Conservation (phyloP, 2,329 filamentous ascomycete genomes). For the Pseudogymnoascus destructans region DNA sequence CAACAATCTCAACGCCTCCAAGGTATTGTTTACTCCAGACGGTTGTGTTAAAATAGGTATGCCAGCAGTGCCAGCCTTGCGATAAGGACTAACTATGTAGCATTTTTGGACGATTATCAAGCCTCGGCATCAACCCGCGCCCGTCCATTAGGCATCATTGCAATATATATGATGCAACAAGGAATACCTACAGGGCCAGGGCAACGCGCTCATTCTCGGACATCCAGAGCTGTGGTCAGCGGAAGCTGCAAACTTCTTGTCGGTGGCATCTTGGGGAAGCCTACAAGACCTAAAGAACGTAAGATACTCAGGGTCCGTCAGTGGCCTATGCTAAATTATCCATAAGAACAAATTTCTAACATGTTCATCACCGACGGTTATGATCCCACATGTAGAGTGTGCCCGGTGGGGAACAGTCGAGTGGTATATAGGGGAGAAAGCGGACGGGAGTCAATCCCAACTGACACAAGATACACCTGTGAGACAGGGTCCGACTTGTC, state of each 20-base stretch:
- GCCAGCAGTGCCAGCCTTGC: background rate
- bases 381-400: conserved; percentile 10
- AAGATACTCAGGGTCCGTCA: background rate
- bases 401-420: conserved; percentile 9
- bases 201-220: background rate
- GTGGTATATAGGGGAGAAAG: background rate
- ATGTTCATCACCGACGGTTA: conserved; percentile 9
- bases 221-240: conserved; percentile 9
- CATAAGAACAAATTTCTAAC: conserved; percentile 12
- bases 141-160: conserved; percentile 8
- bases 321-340: background rate
- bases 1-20: conserved; percentile 4
- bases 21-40: conserved; percentile 9
- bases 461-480: background rate
- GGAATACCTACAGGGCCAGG: background rate
- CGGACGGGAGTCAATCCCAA: background rate
- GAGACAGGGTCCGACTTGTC: too few relatives aligned
- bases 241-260: conserved; percentile 11
- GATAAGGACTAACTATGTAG: conserved; percentile 4
- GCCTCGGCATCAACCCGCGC: background rate
- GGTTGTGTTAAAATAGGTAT: conserved; percentile 12
- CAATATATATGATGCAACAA: conserved; percentile 11
- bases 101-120: conserved; percentile 9
- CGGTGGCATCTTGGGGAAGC: conserved; percentile 10
- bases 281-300: conserved; percentile 13